Conservation (phyloP, 108 stramenopile species). For the Fragilaria crotonensis region DNA sequence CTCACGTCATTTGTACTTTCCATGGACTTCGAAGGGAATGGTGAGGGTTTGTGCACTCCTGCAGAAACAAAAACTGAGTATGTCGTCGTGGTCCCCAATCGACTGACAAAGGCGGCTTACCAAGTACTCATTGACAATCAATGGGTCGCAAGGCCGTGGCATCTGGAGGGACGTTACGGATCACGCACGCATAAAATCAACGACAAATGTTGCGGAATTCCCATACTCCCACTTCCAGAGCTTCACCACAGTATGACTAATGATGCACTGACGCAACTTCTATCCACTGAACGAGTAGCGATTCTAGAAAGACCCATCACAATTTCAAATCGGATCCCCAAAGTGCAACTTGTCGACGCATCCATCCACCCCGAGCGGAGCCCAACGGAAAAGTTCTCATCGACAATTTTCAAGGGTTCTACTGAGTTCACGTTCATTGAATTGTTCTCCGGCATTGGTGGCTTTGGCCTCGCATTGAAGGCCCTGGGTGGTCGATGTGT, state of each 20-base stretch:
- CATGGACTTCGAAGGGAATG: too few species aligned
- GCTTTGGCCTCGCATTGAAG: conserved; percentile 76
- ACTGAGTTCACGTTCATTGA: conserved; percentile 62
- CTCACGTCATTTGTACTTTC: too few species aligned
- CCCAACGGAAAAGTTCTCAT: conserved; percentile 4
- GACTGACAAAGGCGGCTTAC: conserved; percentile 54
- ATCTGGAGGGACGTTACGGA: conserved; percentile 72
- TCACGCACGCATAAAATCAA: conserved; percentile 47
- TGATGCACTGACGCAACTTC: too few species aligned
- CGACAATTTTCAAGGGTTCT: neutral
- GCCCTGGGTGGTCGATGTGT: conserved; percentile 68
- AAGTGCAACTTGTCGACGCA: conserved; percentile 23
- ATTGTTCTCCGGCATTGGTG: conserved; percentile 76
- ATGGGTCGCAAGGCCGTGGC: conserved; percentile 49
- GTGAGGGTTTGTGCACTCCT: too few species aligned
- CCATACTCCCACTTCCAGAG: neutral
- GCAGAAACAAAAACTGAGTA: conserved; percentile 9
- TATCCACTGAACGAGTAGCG: conserved; percentile 29
- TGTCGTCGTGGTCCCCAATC: conserved; percentile 49
- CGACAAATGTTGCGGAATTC: too few species aligned
- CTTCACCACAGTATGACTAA: too few species aligned
- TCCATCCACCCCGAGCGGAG: conserved; percentile 33
- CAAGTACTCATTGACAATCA: conserved; percentile 28
- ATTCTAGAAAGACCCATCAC: conserved; percentile 24
- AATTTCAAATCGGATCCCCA: conserved; percentile 8